Conservation (phyloP, 2,329 filamentous ascomycete species). For the Cadophora sp. region DNA sequence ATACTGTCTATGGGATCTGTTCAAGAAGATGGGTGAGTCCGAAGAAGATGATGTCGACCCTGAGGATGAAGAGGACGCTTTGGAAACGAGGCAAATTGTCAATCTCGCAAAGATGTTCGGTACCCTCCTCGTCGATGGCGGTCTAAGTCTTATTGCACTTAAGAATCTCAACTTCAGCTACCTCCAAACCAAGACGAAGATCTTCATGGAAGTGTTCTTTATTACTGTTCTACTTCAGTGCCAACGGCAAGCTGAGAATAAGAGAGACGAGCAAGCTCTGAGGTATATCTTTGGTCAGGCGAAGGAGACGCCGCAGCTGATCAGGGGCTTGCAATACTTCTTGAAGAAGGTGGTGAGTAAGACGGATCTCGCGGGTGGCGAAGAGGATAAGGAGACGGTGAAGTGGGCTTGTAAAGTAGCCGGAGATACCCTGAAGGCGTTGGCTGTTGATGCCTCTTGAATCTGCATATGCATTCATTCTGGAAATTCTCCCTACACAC, state of each 20-base stretch:
- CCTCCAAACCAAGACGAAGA: conserved; percentile 75
- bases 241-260: conserved; percentile 54
- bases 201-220: conserved; percentile 82
- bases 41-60: conserved; percentile 65
- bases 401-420: conserved; percentile 55
- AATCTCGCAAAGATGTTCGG: conserved; percentile 74
- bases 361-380: conserved; percentile 60
- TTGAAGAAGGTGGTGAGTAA: conserved; percentile 76
- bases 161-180: conserved; percentile 81
- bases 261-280: conserved; percentile 62
- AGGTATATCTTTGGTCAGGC: conserved; percentile 71
- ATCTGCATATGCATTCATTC: not conserved
- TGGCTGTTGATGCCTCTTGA: conserved; percentile 27
- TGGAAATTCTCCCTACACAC: not conserved
- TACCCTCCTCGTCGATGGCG: conserved; percentile 64
- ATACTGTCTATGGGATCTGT: conserved; percentile 84
- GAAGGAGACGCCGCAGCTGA: conserved; percentile 70
- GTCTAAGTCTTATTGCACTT: conserved; percentile 62
- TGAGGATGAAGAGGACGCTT: conserved; percentile 58
- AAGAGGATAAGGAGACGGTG: conserved; percentile 55
- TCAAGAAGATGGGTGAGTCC: conserved; percentile 83
- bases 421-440: conserved; percentile 42
- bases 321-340: conserved; percentile 80
- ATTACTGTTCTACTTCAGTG: conserved; percentile 76
- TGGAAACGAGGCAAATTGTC: conserved; percentile 65